These are phyloP conservation scores for Kodamaea hsintzibuensis DNA, from an alignment of 805 yeast species.

Conservation along the genomic window DNA sequence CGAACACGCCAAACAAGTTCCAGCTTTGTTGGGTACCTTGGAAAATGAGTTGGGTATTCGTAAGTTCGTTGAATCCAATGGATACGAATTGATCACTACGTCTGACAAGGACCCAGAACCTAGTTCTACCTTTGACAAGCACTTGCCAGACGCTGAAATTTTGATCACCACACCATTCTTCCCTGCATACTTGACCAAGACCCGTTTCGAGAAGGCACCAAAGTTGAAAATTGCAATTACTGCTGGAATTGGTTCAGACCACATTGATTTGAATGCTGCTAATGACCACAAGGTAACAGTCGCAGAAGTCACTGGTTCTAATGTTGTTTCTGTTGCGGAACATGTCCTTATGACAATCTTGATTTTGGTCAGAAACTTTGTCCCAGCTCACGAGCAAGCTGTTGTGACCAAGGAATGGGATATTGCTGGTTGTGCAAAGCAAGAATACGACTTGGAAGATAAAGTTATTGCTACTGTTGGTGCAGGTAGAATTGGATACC, in stretches of 20 bases:
- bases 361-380: slow-evolving; percentile 71
- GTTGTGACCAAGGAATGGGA: slow-evolving; percentile 61
- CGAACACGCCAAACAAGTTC: slow-evolving; percentile 57
- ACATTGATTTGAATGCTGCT: slow-evolving; percentile 70
- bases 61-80: slow-evolving; percentile 60
- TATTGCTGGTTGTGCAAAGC: slow-evolving; percentile 69
- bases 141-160: slow-evolving; percentile 71
- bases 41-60: slow-evolving; percentile 77
- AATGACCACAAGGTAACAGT: slow-evolving; percentile 65
- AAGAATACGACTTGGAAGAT: slow-evolving; percentile 72
- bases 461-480: slow-evolving; percentile 81
- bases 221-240: slow-evolving; percentile 70
- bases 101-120: slow-evolving; percentile 65
- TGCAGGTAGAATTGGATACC: slow-evolving; percentile 78
- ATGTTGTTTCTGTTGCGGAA: slow-evolving; percentile 79
- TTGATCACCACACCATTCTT: slow-evolving; percentile 82
- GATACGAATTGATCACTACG: slow-evolving; percentile 68
- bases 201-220: slow-evolving; percentile 67
- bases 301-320: slow-evolving; percentile 80
- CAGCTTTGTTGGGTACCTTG: slow-evolving; percentile 63
- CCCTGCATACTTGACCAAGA: slow-evolving; percentile 72
- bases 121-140: slow-evolving; percentile 56
- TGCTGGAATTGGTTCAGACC: slow-evolving; percentile 87
- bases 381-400: slow-evolving; percentile 75
- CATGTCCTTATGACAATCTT: slow-evolving; percentile 76